These are phyloP conservation scores for Fusarium staphyleae DNA, from an alignment of 2,329 filamentous ascomycete species.

Conservation along the genomic window DNA sequence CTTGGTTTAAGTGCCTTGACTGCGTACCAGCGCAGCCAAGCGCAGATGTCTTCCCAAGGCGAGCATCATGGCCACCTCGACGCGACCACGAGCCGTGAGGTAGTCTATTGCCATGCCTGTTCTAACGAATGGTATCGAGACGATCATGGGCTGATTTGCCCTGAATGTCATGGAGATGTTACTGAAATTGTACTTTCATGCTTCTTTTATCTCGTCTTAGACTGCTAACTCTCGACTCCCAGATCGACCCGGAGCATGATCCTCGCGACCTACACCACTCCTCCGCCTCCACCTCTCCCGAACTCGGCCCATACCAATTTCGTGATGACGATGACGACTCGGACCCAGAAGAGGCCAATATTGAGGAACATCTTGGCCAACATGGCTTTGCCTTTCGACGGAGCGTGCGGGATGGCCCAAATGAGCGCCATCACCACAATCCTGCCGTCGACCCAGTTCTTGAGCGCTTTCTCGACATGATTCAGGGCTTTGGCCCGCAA, in stretches of 20 bases:
- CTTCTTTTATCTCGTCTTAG: neutral
- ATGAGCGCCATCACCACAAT: constrained; percentile 39
- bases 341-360: constrained; percentile 66
- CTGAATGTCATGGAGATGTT: constrained; percentile 77
- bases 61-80: constrained; percentile 53
- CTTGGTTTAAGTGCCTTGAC: constrained; percentile 65
- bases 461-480: constrained; percentile 54
- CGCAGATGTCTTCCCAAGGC: constrained; percentile 48
- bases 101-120: constrained; percentile 88
- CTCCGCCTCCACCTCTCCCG: constrained; percentile 43
- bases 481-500: constrained; percentile 48
- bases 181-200: constrained; percentile 76
- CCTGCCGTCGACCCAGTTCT: constrained; percentile 49
- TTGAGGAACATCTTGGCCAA: constrained; percentile 60
- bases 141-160: constrained; percentile 73
- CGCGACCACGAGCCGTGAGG: constrained; percentile 64
- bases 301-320: constrained; percentile 30
- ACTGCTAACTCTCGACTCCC: constrained; percentile 23
- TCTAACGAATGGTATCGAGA: constrained; percentile 80
- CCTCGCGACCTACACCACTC: constrained; percentile 56
- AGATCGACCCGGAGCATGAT: constrained; percentile 67
- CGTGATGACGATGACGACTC: constrained; percentile 51
- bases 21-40: constrained; percentile 59
- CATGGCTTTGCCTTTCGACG: constrained; percentile 52
- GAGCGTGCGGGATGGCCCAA: constrained; percentile 43